phyloP scores from a whole-genome alignment of 495 filamentous ascomycete species.

The Antarctomyces pellizariae region DNA sequence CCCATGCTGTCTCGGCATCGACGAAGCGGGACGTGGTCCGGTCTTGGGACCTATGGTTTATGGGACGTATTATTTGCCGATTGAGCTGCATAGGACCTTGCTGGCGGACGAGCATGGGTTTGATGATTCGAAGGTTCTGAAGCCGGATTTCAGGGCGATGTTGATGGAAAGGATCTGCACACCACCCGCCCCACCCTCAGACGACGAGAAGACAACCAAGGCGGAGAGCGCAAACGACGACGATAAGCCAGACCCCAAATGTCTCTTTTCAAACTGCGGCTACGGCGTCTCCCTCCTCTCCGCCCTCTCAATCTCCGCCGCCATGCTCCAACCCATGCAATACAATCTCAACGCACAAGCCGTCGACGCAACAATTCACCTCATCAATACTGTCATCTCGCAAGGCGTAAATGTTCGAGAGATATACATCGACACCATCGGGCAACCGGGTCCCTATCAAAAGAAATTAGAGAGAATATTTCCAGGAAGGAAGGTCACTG shows the following conservation, averaged over 20 bases:
- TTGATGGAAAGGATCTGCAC: conserved; percentile 61
- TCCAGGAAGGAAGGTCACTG: conserved; percentile 56
- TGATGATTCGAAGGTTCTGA: conserved; percentile 80
- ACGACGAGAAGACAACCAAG: no score
- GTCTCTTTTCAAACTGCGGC: conserved; percentile 47
- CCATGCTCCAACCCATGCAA: conserved; percentile 46
- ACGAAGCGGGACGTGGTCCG: conserved; percentile 88
- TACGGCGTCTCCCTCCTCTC: conserved; percentile 68
- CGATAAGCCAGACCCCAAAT: no score
- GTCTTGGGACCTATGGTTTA: conserved; percentile 98
- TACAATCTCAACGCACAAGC: conserved; percentile 98
- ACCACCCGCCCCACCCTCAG: no score
- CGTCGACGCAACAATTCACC: conserved; percentile 74
- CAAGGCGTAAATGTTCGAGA: conserved; percentile 57
- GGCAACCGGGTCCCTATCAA: conserved; percentile 62
- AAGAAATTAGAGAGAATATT: conserved; percentile 63
- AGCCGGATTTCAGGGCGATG: conserved; percentile 40
- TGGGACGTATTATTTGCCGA: conserved; percentile 65
- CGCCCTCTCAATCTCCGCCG: conserved; percentile 57
- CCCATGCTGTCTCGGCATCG: conserved; percentile 59
- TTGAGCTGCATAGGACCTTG: conserved; percentile 38
- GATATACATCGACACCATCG: conserved; percentile 92
- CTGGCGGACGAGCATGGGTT: conserved; percentile 60
- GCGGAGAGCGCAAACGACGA: no score
- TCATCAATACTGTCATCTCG: conserved; percentile 55